Evolutionary conservation across 2,329 filamentous ascomycete species (phyloP).

Genomic region (Xylariomycetidae sp.): DNA sequence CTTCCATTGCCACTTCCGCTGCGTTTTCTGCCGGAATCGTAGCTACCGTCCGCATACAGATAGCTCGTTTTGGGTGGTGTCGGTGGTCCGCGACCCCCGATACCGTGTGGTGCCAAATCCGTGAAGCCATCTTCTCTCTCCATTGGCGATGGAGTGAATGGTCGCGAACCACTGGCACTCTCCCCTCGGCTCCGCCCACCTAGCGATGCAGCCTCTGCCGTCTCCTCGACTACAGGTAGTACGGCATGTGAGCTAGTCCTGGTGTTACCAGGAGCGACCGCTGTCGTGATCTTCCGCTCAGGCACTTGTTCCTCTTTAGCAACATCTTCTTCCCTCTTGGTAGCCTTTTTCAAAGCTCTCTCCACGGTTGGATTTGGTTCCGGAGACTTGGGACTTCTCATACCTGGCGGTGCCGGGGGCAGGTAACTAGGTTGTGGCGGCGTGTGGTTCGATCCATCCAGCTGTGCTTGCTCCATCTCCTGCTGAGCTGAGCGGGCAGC

Average conservation of each 20-base stretch:
- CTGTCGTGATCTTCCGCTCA: slow-evolving; percentile 26
- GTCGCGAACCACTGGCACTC: slow-evolving; percentile 24
- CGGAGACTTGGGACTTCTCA: slow-evolving; percentile 25
- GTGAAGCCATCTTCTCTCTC: slow-evolving; percentile 31
- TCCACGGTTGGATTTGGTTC: slow-evolving; percentile 27
- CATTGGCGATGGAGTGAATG: slow-evolving; percentile 29
- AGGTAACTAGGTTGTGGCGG: slow-evolving; percentile 25
- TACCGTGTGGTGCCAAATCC: slow-evolving; percentile 25
- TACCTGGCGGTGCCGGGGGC: slow-evolving; percentile 26
- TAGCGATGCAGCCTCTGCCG: slow-evolving; percentile 69
- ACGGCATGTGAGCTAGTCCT: slow-evolving; percentile 31
- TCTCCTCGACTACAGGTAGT: slow-evolving; percentile 85
- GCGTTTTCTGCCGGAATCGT: slow-evolving; percentile 27
- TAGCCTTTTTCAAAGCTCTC: slow-evolving; percentile 23
- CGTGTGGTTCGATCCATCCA: slow-evolving; percentile 9
- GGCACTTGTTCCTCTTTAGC: slow-evolving; percentile 26
- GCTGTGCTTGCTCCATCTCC: too few species aligned
- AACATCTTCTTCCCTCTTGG: slow-evolving; percentile 24
- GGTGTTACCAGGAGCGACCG: slow-evolving; percentile 15
- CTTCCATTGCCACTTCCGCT: slow-evolving; percentile 17
- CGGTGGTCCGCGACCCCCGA: slow-evolving; percentile 34
- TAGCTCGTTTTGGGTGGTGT: slow-evolving; percentile 42
- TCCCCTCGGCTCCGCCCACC: slow-evolving; percentile 54
- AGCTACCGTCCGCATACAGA: slow-evolving; percentile 40
- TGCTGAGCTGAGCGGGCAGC: slow-evolving; percentile 16